Percentiles rank a stretch among this genome's conserved stretches.
Evolutionary conservation across 2,329 filamentous ascomycete genomes (phyloP).

Genomic region (Zalaria obscura): DNA sequence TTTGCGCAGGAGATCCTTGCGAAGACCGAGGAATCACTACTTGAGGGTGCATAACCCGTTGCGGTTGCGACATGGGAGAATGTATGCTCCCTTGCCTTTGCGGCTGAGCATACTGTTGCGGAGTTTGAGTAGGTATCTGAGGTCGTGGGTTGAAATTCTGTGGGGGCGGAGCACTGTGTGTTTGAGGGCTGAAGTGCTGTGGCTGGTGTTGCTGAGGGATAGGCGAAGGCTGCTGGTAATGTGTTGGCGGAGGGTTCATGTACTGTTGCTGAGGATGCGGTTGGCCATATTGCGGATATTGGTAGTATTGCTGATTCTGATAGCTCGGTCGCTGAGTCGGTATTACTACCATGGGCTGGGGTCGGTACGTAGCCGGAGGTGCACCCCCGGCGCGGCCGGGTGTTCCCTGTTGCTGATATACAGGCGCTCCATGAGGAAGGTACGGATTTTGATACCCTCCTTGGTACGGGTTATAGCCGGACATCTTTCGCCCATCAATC

Average conservation of each 20-base stretch:
- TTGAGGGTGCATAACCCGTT: too few species aligned
- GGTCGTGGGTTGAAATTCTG: too few species aligned
- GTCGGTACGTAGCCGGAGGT: too few species aligned
- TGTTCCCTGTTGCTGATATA: neutral
- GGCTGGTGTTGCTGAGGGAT: neutral
- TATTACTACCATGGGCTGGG: conserved; percentile 9
- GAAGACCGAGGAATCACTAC: too few species aligned
- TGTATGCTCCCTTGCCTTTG: too few species aligned
- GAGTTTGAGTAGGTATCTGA: too few species aligned
- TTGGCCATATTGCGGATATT: conserved; percentile 6
- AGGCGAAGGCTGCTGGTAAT: neutral
- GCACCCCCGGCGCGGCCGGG: too few species aligned
- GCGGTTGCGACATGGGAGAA: too few species aligned
- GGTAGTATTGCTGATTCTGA: conserved; percentile 14
- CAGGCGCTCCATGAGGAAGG: neutral
- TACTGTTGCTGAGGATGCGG: conserved; percentile 15
- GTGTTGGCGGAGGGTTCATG: conserved; percentile 8
- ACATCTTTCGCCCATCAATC: neutral
- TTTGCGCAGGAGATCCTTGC: too few species aligned
- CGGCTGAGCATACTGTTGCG: too few species aligned
- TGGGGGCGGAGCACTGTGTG: too few species aligned
- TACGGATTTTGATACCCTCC: neutral
- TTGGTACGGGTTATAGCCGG: neutral
- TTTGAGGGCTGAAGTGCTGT: too few species aligned
- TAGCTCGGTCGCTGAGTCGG: conserved; percentile 20